A percentile compares a stretch with the other conserved stretches of the same genome.
phyloP scores from a whole-genome alignment of 495 filamentous ascomycete species.

The Neurospora terricola region DNA sequence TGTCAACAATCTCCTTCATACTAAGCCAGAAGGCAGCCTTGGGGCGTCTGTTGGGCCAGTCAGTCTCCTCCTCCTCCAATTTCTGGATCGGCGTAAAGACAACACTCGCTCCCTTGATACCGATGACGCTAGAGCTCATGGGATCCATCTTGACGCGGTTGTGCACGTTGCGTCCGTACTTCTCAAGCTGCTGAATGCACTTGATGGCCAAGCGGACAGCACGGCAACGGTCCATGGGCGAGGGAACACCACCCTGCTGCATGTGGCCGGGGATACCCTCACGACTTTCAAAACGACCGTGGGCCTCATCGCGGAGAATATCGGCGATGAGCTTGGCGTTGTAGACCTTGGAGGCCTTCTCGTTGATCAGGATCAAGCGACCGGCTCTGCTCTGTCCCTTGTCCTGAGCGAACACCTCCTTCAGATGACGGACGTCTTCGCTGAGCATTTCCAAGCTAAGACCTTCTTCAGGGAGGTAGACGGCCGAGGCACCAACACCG shows the following conservation, averaged over 20 bases:
- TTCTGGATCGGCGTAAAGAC: conserved; percentile 70
- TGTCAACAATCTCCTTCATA: conserved; percentile 74
- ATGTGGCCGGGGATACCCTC: conserved; percentile 93
- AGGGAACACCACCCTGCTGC: conserved; percentile 89
- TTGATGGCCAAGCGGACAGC: conserved; percentile 86
- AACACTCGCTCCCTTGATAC: conserved; percentile 81
- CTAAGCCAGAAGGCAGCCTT: conserved; percentile 78
- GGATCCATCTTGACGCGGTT: conserved; percentile 61
- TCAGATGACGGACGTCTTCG: conserved; percentile 81
- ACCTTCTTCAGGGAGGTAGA: conserved; percentile 96
- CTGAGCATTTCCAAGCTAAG: conserved; percentile 90
- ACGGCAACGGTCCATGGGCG: conserved; percentile 90
- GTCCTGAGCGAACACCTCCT: conserved; percentile 75
- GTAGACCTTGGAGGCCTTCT: conserved; percentile 83
- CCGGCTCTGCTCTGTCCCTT: conserved; percentile 84
- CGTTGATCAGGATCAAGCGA: conserved; percentile 89
- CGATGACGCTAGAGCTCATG: conserved; percentile 70
- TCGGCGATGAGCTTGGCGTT: conserved; percentile 86
- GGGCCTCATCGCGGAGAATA: conserved; percentile 90
- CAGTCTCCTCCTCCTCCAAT: conserved; percentile 75
- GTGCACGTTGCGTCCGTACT: conserved; percentile 53
- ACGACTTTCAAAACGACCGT: conserved; percentile 86
- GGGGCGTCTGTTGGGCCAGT: conserved; percentile 84
- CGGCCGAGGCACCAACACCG: conserved; percentile 81
- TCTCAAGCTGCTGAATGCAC: conserved; percentile 82